Base-by-base conservation (phyloP, 805 yeast genomes). In the Candida incommunis region DNA sequence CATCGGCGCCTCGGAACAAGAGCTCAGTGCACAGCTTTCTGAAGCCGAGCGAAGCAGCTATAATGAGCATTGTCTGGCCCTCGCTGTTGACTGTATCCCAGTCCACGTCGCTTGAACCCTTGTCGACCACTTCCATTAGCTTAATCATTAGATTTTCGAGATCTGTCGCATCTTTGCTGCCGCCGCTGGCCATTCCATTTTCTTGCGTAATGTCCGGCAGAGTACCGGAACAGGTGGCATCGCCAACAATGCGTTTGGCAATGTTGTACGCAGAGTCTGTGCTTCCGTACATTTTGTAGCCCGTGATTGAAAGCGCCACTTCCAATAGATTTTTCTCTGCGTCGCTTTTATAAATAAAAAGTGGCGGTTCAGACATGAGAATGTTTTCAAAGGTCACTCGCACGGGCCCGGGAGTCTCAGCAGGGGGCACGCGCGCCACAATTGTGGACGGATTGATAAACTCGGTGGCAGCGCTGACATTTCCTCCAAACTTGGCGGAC, bases 381-480 rank as follows among this genome's bases (percentile, higher is more conserved):
- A 74, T 51, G 69, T 70, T 50, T 71, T 74, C 46, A 74, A 92
- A 82, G n/a, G 88, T 74, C 2, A 92, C 96, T 46, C 83, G 68
- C 2, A 92, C 98, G 52, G 88, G 95, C 0, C 97, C 97, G 0
- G 96, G 81, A 47, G 74, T 77, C 7, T 80, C 65, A 1, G 96
- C 84, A 2, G 98, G 96, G 2, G 98, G 98, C 43, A 92, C 67
- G 55, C 83, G 87, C 0, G 97, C 86, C 2, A 92, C 95, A 44
- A 92, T 82, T 0, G 98, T 92, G 1, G 92, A 74, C 34, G 82
- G 90, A 41, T 94, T 84, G 98, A 98, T 92, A 63, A 95, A 88
- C 57, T 87, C 95, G 0, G 96, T 86, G 2, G 94, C 82, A 9
- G 57, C 53, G 2, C 69, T 62, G 9, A 51, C 49, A 41, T 50